These are phyloP conservation scores for Immersiporthe knoxdaviesiana DNA, from an alignment of 2,329 filamentous ascomycete species.

Conservation along the genomic window DNA sequence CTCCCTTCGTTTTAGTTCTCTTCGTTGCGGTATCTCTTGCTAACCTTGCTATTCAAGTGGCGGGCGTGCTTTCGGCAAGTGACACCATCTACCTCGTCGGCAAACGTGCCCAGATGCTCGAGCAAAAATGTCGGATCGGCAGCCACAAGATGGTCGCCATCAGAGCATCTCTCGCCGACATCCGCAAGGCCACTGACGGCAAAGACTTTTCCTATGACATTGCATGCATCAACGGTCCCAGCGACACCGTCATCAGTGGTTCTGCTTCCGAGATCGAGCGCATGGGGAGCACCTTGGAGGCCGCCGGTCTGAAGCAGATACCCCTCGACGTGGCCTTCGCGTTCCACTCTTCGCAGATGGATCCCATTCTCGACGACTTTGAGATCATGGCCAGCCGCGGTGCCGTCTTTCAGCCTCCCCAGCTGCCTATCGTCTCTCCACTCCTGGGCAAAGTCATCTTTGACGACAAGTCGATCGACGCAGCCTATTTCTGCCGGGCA, in stretches of 20 bases:
- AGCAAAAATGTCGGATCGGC: slow-evolving; percentile 52
- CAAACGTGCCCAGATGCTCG: slow-evolving; percentile 57
- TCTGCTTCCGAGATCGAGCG: slow-evolving; percentile 49
- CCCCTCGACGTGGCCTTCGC: slow-evolving; percentile 42
- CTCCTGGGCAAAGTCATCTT: slow-evolving; percentile 11
- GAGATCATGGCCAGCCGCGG: slow-evolving; percentile 39
- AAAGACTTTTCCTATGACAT: slow-evolving; percentile 39
- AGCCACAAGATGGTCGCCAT: slow-evolving; percentile 43
- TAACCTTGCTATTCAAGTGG: slow-evolving; percentile 41
- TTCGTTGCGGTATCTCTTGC: background rate
- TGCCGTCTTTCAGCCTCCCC: background rate
- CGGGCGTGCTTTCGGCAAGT: slow-evolving; percentile 64
- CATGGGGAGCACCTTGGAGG: slow-evolving; percentile 10
- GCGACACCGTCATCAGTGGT: slow-evolving; percentile 64
- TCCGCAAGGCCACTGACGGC: slow-evolving; percentile 31
- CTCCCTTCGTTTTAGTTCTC: background rate
- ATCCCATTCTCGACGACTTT: slow-evolving; percentile 51
- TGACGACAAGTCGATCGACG: background rate
- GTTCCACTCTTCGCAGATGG: slow-evolving; percentile 44
- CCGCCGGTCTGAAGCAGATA: slow-evolving; percentile 37
- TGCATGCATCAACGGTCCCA: slow-evolving; percentile 67
- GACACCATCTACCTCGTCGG: slow-evolving; percentile 68
- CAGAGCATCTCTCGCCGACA: slow-evolving; percentile 33
- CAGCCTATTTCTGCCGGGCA: background rate
- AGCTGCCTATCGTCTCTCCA: slow-evolving; percentile 5